Percentiles rank a stretch among this genome's conserved stretches.
Evolutionary conservation across 257 asterid species (phyloP).

Genomic region (Nicotiana undulata): DNA sequence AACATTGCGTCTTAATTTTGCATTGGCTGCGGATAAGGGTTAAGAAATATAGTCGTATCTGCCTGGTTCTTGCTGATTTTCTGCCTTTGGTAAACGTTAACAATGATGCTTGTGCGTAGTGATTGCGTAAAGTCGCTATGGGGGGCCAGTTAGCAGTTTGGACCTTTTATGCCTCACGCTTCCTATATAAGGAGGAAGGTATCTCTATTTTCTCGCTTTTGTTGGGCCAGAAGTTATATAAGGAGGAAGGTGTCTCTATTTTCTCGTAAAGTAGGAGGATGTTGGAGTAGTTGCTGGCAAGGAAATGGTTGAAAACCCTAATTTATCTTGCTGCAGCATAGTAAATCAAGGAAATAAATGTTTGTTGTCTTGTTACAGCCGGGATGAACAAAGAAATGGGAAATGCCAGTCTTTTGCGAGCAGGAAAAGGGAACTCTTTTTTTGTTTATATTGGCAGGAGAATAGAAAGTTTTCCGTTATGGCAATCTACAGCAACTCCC

Average conservation of each 20-base stretch:
- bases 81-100: neutral
- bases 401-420: neutral
- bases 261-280: neutral
- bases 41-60: neutral
- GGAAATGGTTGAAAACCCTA: neutral
- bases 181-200: neutral
- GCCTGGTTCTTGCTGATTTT: neutral
- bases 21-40: neutral
- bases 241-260: neutral
- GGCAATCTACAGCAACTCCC: neutral
- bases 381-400: neutral
- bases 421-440: neutral
- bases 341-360: neutral
- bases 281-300: slow-evolving; percentile 7
- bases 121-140: neutral
- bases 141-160: neutral
- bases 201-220: neutral
- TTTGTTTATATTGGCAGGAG: neutral
- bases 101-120: slow-evolving; percentile 4
- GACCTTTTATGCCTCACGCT: neutral
- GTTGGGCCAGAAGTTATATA: neutral
- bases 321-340: neutral
- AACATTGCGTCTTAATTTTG: neutral
- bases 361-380: neutral
- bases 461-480: neutral